Conservation (phyloP, 257 asterid genomes). For the Marsdenia floribunda region DNA sequence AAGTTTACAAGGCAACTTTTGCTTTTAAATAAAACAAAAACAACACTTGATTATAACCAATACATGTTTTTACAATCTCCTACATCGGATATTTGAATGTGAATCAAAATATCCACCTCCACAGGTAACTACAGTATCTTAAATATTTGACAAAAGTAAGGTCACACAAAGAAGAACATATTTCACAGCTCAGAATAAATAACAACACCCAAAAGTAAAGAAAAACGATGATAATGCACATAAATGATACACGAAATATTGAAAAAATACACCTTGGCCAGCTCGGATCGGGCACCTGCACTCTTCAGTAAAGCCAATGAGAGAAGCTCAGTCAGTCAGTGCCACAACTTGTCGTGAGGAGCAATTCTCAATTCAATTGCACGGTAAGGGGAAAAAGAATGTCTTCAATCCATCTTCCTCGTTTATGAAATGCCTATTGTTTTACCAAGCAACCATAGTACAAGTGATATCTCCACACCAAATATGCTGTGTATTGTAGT, state of each 20-base stretch:
- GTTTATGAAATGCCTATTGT: conserved; percentile 64
- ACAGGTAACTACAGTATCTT: not conserved
- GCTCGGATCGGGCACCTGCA: not conserved
- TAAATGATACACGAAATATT: conserved; percentile 4
- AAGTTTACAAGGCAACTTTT: not conserved
- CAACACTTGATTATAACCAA: not conserved
- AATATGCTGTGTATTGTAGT: conserved; percentile 70
- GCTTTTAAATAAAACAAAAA: not conserved
- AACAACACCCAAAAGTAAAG: not conserved
- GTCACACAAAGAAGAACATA: not conserved
- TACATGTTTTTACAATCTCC: not conserved
- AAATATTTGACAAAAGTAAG: not conserved
- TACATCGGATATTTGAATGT: not conserved
- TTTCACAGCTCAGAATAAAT: too few relatives aligned
- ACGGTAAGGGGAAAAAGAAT: not conserved
- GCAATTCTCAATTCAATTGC: conserved; percentile 10
- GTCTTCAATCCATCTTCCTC: not conserved
- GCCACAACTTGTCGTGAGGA: not conserved
- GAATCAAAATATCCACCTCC: too few relatives aligned
- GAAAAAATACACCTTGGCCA: conserved; percentile 6
- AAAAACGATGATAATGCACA: not conserved
- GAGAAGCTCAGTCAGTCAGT: conserved; percentile 4
- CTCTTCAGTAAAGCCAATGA: not conserved
- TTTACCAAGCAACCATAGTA: conserved; percentile 94
- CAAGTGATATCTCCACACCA: conserved; percentile 73